Base-by-base conservation (phyloP, 2,329 filamentous ascomycete genomes). In the Trichoderma aggressivum region DNA sequence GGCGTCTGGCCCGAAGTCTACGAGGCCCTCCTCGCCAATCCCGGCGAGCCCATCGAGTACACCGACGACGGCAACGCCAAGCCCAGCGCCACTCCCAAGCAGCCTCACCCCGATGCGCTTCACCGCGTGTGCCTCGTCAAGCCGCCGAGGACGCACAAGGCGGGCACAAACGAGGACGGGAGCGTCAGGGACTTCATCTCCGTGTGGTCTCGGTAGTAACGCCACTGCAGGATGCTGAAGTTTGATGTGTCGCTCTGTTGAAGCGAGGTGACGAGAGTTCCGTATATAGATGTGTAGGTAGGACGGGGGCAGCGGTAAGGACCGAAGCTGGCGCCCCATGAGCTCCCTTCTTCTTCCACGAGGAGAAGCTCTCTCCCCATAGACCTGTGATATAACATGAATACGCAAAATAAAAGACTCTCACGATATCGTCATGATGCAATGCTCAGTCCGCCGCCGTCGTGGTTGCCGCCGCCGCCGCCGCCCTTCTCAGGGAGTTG, bases 401-500 rank as follows among this genome's bases (percentile, higher is more conserved):
- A 53, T n/a, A 32, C 21, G 56, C 63, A 61, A 61, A 50, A 50
- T 34, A 43, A 24, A 24, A 34, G n/a, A 34, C 34, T 21, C 28
- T 21, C 28, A 10, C 21, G 18, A 21, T 56, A 12, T 34, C 24
- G n/a, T 53, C 50, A n/a, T 43, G 32, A 30, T 56, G 39, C 39
- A 43, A 43, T n/a, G 43, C 55, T 72, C 70, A 70, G 7, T 67
- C 70, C 24, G 66, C 55, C 24, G 66, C 43, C 4, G 34, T 58
- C 12, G 66, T 32, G 8, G 65, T 34, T 28, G 67, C 62, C 24
- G 67, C 60, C 66, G 74, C 64, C 60, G 68, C 70, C 68, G 77
- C 75, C 76, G 74, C 77, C 77, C 84, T 87, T 75, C 88, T 81
- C 79, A 99, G 82, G 67, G 94, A 97, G 80, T 99, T 99, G 82